Evolutionary conservation across 495 filamentous ascomycete species (phyloP).

Genomic region (Penicillium subrubescens): DNA sequence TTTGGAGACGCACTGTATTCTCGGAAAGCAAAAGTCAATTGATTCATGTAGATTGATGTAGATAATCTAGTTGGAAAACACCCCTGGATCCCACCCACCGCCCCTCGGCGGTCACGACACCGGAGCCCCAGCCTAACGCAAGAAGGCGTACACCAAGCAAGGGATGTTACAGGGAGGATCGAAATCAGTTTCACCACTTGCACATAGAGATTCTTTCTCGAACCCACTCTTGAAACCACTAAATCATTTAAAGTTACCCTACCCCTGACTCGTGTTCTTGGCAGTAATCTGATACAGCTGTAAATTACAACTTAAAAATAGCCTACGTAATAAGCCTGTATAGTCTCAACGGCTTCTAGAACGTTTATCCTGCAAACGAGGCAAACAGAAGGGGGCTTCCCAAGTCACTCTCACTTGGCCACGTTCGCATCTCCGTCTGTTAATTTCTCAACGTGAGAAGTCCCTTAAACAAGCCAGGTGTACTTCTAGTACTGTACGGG

Average conservation of each 20-base stretch:
- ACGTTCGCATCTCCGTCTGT: neutral
- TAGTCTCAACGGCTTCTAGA: constrained; percentile 9
- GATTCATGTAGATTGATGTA: no score
- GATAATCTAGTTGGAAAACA: no score
- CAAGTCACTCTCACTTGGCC: neutral
- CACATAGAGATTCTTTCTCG: no score
- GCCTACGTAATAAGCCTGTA: constrained; percentile 7
- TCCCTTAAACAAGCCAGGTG: neutral
- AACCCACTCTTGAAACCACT: constrained; percentile 2
- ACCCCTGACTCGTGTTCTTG: constrained; percentile 7
- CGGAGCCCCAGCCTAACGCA: no score
- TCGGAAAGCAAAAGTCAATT: no score
- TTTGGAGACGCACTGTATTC: no score
- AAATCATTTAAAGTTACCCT: neutral
- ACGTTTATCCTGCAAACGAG: constrained; percentile 13
- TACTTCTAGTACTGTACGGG: neutral
- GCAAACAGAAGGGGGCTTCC: constrained; percentile 5
- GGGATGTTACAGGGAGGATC: neutral
- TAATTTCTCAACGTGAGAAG: neutral
- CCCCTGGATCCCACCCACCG: no score
- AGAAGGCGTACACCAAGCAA: no score
- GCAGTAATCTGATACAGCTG: constrained; percentile 13
- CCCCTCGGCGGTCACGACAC: no score
- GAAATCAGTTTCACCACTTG: no score
- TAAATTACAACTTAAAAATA: constrained; percentile 11